Evolutionary conservation across 148 eudicot genomes (phyloP).

Genomic region (Camellia japonica): DNA sequence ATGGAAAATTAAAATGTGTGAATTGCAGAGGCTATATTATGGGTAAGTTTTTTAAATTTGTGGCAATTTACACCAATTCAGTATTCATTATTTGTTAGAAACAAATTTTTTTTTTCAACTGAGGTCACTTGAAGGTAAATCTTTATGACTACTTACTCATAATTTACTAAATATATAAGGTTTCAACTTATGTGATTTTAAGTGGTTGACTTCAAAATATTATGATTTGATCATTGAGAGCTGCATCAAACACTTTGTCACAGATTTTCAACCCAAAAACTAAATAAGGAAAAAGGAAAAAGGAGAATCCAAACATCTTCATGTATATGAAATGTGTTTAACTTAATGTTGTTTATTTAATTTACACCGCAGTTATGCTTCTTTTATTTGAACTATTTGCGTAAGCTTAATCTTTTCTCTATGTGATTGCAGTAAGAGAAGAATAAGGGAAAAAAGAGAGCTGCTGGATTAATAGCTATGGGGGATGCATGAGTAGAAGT

Average conservation of each 20-base stretch:
- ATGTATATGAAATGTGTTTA: background rate
- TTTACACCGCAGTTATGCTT: background rate
- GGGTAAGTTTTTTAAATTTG: slow-evolving; percentile 4
- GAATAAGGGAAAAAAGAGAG: background rate
- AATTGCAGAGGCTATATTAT: background rate
- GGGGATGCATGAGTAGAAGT: slow-evolving; percentile 14
- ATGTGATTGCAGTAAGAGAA: background rate
- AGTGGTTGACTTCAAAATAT: no score
- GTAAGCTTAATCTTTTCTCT: background rate
- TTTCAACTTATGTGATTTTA: background rate
- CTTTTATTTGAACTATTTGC: background rate
- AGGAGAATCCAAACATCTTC: no score
- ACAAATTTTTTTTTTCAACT: no score
- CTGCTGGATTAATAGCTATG: background rate
- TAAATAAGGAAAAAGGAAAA: no score
- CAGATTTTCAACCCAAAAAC: no score
- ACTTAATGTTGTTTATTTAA: background rate
- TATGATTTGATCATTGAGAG: no score
- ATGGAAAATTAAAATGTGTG: background rate
- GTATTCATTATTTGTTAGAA: no score
- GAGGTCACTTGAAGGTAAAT: no score
- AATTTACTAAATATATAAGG: background rate
- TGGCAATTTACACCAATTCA: no score
- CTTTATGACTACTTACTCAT: no score
- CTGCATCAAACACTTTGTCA: no score